Conservation (phyloP, 345 rosid genomes). For the Rhodomyrtus tomentosa region DNA sequence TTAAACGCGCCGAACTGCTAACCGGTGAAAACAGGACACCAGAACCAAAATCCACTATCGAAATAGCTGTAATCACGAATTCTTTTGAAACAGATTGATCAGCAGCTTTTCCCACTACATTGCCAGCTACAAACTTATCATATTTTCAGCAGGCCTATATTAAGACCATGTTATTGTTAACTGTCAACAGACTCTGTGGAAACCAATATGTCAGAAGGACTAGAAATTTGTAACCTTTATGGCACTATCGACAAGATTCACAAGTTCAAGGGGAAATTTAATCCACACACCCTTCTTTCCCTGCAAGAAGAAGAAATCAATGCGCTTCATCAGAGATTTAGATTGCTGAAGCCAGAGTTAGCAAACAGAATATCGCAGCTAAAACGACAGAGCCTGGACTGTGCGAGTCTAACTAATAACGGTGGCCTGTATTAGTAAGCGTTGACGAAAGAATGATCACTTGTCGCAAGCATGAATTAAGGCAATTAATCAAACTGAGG, state of each 20-base stretch:
- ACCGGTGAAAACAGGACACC: not conserved
- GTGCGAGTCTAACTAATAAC: not conserved
- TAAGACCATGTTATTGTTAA: not conserved
- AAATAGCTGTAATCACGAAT: not conserved
- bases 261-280: slow-evolving; percentile 51
- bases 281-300: slow-evolving; percentile 78
- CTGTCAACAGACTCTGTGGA: not conserved
- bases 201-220: not conserved
- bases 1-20: not conserved
- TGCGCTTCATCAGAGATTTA: not conserved
- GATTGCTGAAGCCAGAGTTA: not conserved
- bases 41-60: not conserved
- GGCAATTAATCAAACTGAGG: not conserved
- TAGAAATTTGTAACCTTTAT: slow-evolving; percentile 37
- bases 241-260: slow-evolving; percentile 53
- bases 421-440: not conserved
- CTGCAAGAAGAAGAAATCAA: slow-evolving; percentile 16
- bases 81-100: not conserved
- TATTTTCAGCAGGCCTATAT: not conserved
- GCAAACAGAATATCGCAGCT: not conserved
- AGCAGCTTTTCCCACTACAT: not conserved
- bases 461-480: not conserved
- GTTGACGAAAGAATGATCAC: not conserved
- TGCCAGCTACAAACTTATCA: not conserved
- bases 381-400: not conserved